Evolutionary conservation across 352 stramenopile species (phyloP).

Genomic region (Sclerospora graminicola): DNA sequence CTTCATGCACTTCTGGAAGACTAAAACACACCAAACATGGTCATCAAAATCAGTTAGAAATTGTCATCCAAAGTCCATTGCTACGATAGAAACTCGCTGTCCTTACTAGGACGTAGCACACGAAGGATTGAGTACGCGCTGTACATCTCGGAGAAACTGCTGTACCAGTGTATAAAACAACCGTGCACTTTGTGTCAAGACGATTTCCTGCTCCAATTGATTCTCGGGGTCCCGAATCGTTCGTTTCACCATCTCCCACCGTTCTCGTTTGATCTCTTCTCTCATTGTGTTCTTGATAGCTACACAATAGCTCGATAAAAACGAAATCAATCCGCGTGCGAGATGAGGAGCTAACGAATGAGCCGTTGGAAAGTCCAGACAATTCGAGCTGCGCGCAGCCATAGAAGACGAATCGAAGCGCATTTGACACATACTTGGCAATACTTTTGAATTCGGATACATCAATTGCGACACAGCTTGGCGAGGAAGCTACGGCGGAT

Average conservation of each 20-base stretch:
- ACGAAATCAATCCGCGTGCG: constrained; percentile 40
- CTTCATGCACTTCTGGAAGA: constrained; percentile 46
- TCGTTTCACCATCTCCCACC: constrained; percentile 64
- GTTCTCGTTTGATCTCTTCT: constrained; percentile 76
- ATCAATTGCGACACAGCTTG: constrained; percentile 40
- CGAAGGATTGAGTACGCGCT: constrained; percentile 70
- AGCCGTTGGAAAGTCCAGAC: constrained; percentile 57
- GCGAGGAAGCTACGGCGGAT: constrained; percentile 6
- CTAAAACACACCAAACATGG: constrained; percentile 22
- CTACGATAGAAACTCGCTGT: not conserved
- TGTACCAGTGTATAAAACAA: constrained; percentile 75
- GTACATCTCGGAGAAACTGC: constrained; percentile 67
- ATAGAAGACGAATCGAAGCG: constrained; percentile 74
- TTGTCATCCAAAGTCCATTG: not conserved
- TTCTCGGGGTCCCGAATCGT: constrained; percentile 66
- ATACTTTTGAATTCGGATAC: constrained; percentile 71
- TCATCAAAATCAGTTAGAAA: constrained; percentile 3
- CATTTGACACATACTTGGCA: constrained; percentile 62
- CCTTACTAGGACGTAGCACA: constrained; percentile 64
- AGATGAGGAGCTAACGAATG: constrained; percentile 64
- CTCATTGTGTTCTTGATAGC: constrained; percentile 56
- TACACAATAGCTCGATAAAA: constrained; percentile 52
- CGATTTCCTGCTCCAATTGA: constrained; percentile 59
- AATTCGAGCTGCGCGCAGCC: constrained; percentile 69
- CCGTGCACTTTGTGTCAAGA: constrained; percentile 68